phyloP scores from a whole-genome alignment of 2,329 filamentous ascomycete genomes.

The Aspergillus sp. region DNA sequence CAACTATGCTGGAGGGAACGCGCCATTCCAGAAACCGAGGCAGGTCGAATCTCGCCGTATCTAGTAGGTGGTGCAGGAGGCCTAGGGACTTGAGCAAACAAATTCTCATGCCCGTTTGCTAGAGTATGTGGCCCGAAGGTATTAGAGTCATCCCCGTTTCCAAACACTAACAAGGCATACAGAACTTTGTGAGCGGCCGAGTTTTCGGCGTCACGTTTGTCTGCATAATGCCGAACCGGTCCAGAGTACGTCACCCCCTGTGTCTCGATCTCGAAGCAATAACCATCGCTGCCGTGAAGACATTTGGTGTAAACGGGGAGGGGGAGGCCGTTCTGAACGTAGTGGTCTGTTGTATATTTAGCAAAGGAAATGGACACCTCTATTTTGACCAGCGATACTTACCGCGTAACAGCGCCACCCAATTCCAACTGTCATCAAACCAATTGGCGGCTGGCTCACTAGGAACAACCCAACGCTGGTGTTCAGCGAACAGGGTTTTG shows the following conservation, averaged over 20 bases:
- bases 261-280: constrained; percentile 28
- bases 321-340: constrained; percentile 14
- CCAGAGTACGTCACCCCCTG: constrained; percentile 17
- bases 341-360: constrained; percentile 21
- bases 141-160: background rate
- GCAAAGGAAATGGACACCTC: background rate
- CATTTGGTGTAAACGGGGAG: constrained; percentile 23
- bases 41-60: background rate
- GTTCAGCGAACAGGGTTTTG: constrained; percentile 18
- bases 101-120: background rate
- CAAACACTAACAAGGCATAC: constrained; percentile 19
- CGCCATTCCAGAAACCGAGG: background rate
- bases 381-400: constrained; percentile 4
- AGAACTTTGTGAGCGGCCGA: constrained; percentile 28
- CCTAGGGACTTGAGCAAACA: background rate
- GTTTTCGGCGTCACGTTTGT: constrained; percentile 25
- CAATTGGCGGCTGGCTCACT: constrained; percentile 20
- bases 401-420: constrained; percentile 29
- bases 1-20: too few relatives aligned
- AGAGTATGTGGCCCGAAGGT: constrained; percentile 6
- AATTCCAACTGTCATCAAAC: constrained; percentile 22
- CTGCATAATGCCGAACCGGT: constrained; percentile 17
- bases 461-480: constrained; percentile 27
- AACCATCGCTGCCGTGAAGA: constrained; percentile 13
- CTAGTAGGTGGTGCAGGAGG: background rate